Evolutionary conservation across 805 yeast genomes (phyloP), one percentile per base, ranked within the genome.

Genomic region (Saccharomycopsis fibuligera): DNA sequence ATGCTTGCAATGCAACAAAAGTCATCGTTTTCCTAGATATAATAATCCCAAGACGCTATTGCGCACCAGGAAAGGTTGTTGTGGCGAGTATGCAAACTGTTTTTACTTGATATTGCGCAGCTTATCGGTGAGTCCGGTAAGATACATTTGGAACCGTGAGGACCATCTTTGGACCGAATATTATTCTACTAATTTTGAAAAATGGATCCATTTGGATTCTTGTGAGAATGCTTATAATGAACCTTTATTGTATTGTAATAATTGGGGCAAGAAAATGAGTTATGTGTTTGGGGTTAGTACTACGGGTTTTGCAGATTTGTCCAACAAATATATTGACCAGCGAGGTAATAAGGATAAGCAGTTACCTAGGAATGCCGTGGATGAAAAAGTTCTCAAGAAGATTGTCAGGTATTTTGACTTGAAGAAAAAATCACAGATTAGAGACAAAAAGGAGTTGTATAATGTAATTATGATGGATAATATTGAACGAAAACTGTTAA

Each of bases 161-260:
- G 98, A 91, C 62, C 98, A 91, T 62, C 97, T 87, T 1, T 91
- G 98, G 98, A 84, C 95, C 58, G 98, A 91, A 60, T 83, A 84
- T 57, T 90, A 78, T 61, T 85, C 95, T 1, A 62, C 58, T 0
- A 58, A 66, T 19, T 68, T 76, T 54, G 63, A 73, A 40, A 65
- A 88, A 47, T 91, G 98, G 97, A 72, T 90, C 19, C 98, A 91
- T 63, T 68, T 86, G 16, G 98, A 90, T 59, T 77, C 88, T 6
- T 91, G 98, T 62, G 98, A 90, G 57, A 82, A 79, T 42, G 81
- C 90, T 0, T 88, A 73, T 65, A 95, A 91, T 62, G 78, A 86
- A 51, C 97, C 97, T 0, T 61, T 69, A 21, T 67, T 89, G 14
- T 90, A 90, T 60, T 75, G 82, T 42, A 71, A 74, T 35, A 95